Conservation (phyloP, 2,329 filamentous ascomycete species). For the Phaeosphaeriaceae sp. region DNA sequence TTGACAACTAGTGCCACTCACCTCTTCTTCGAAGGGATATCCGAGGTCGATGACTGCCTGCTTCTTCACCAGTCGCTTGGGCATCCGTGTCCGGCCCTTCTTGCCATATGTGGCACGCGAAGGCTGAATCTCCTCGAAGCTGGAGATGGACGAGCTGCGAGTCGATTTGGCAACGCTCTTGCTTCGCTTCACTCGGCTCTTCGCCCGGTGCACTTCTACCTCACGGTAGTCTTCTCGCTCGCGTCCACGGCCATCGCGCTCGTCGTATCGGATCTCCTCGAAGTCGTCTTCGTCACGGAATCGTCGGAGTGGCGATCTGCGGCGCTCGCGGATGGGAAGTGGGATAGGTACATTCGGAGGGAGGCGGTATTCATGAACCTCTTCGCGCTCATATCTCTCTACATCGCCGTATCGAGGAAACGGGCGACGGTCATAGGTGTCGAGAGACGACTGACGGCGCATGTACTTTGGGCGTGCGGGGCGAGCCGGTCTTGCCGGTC, state of each 20-base stretch:
- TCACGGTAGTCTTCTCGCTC: conserved; percentile 56
- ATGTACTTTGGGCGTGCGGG: conserved; percentile 71
- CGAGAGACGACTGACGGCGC: conserved; percentile 85
- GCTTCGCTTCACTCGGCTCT: conserved; percentile 44
- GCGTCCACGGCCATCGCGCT: conserved; percentile 27
- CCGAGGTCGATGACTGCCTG: conserved; percentile 82
- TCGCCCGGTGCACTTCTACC: conserved; percentile 56
- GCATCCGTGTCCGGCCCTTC: conserved; percentile 90
- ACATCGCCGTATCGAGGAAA: conserved; percentile 63
- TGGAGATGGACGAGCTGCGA: conserved; percentile 51
- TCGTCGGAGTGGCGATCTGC: conserved; percentile 54
- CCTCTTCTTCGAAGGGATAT: conserved; percentile 88
- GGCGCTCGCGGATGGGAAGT: conserved; percentile 60
- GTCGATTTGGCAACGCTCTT: conserved; percentile 39
- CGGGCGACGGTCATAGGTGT: conserved; percentile 85
- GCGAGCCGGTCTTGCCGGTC: conserved; percentile 35
- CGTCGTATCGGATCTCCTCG: conserved; percentile 61
- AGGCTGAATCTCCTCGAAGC: conserved; percentile 49
- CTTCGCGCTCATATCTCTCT: conserved; percentile 51
- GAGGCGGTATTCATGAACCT: conserved; percentile 63
- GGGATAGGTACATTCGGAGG: conserved; percentile 74
- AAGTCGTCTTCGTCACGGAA: conserved; percentile 75
- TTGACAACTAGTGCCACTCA: conserved; percentile 49
- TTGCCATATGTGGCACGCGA: conserved; percentile 48
- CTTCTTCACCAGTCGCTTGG: conserved; percentile 78